Percentiles rank a stretch among this genome's conserved stretches.
Conservation (phyloP, 1,139 yeast genomes). For the Geotrichum restrictum region DNA sequence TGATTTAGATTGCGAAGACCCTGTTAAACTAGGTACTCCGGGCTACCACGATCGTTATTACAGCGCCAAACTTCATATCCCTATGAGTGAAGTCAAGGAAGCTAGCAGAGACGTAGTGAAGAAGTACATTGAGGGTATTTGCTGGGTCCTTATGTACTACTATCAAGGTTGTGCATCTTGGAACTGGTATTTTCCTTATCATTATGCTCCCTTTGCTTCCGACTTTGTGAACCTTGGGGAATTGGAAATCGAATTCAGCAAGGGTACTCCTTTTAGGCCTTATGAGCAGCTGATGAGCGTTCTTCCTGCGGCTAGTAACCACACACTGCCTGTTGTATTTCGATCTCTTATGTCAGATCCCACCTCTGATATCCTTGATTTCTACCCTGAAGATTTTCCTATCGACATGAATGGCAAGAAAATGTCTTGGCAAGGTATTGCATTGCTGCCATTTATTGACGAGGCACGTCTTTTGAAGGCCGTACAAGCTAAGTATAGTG, state of each 20-base stretch:
- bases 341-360: conserved; percentile 77
- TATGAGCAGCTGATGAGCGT: conserved; percentile 97
- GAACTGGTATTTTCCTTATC: conserved; percentile 97
- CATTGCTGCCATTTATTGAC: conserved; percentile 85
- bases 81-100: conserved; percentile 53
- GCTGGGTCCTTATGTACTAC: conserved; percentile 91
- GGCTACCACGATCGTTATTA: conserved; percentile 86
- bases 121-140: conserved; percentile 85
- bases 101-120: conserved; percentile 60
- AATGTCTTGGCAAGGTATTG: conserved; percentile 94
- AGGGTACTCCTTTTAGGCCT: conserved; percentile 83
- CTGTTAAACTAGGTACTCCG: conserved; percentile 73
- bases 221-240: conserved; percentile 67
- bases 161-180: conserved; percentile 98
- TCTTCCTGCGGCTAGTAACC: conserved; percentile 94
- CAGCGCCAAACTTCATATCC: conserved; percentile 62
- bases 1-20: conserved; percentile 42
- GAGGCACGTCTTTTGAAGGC: conserved; percentile 65
- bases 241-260: conserved; percentile 57
- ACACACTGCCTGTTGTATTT: conserved; percentile 78
- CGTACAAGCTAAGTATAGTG: conserved; percentile 61
- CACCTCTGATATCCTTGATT: conserved; percentile 81
- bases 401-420: conserved; percentile 95
- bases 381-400: conserved; percentile 82
- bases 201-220: conserved; percentile 95